Conservation (phyloP, 441 rosid genomes). For the Euphorbia celastroides region DNA sequence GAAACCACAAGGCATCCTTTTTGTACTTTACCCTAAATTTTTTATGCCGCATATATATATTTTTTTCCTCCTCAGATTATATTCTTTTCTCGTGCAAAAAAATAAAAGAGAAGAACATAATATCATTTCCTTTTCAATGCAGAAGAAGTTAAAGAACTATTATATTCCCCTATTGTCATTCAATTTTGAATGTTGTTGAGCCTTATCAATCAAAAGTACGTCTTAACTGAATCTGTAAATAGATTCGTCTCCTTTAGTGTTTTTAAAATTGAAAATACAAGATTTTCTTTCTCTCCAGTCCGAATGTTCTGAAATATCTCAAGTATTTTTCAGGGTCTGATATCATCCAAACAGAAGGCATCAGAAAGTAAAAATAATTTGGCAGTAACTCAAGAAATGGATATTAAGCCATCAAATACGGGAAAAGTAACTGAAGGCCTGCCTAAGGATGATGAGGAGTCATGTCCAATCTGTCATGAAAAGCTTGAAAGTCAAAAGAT, state of each 20-base stretch:
- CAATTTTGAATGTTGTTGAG: neutral
- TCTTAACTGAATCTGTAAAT: neutral
- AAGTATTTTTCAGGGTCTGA: constrained; percentile 59
- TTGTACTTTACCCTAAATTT: too few species aligned
- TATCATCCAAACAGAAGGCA: constrained; percentile 54
- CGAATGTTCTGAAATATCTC: constrained; percentile 8
- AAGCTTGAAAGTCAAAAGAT: constrained; percentile 69
- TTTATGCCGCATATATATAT: too few species aligned
- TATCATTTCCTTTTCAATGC: too few species aligned
- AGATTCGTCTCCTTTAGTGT: neutral
- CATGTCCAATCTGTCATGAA: constrained; percentile 94
- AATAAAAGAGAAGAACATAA: too few species aligned
- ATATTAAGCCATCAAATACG: constrained; percentile 23
- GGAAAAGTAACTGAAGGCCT: constrained; percentile 37
- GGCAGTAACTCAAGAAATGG: constrained; percentile 33
- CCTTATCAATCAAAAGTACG: neutral
- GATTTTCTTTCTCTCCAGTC: constrained; percentile 4
- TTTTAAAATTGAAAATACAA: neutral
- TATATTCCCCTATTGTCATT: neutral
- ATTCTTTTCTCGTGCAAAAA: too few species aligned
- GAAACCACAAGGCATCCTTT: too few species aligned
- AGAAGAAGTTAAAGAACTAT: neutral
- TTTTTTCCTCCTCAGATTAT: too few species aligned
- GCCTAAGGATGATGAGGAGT: constrained; percentile 47
- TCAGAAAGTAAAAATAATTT: constrained; percentile 40